Base-by-base conservation (phyloP, 208 protist species). In the Trichomonas tenax region DNA sequence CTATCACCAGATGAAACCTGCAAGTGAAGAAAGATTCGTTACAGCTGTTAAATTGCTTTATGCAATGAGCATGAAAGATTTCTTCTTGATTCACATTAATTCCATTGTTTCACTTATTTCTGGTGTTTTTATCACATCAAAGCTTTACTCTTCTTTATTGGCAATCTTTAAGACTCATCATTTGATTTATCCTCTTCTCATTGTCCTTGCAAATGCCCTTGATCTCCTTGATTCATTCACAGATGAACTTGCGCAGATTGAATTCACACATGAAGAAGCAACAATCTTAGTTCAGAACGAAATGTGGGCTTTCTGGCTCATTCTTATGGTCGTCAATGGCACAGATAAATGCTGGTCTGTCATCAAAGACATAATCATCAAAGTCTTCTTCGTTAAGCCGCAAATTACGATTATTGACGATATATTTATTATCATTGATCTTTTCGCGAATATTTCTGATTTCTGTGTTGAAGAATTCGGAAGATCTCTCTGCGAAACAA, bases 1-100 rank as follows among this genome's bases (percentile, higher is more conserved):
- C n/a, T 93, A 93, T 93, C 86, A 51, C 46, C 86, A 93, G 51
- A 49, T 93, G 41, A 93, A 93, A 38, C 86, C 44, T 58, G 17
- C 45, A 38, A 9, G 31, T 34, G 86, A 93, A 58, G 26, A 38
- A 38, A 23, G 86, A 38, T 93, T 93, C 51, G 26, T 51, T 6
- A 93, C 17, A 44, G 40, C 86, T 17, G n/a, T 41, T 4, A 93
- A 93, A 51, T 34, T 93, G 38, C 36, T 93, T 14, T 93, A 93
- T 93, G 45, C 15, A 21, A 40, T 93, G n/a, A 38, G 26, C 26
- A 26, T n/a, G 2, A 72, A 72, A n/a, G 58, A 72, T 72, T 72
- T 72, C 58, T 72, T n/a, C 58, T 72, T 72, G 26, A n/a, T 72
- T 72, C 58, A 72, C 26, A 72, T 72, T 21, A 72, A 72, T 72